Evolutionary conservation across 148 eudicot species (phyloP).

Genomic region (Persicaria tinctoria): DNA sequence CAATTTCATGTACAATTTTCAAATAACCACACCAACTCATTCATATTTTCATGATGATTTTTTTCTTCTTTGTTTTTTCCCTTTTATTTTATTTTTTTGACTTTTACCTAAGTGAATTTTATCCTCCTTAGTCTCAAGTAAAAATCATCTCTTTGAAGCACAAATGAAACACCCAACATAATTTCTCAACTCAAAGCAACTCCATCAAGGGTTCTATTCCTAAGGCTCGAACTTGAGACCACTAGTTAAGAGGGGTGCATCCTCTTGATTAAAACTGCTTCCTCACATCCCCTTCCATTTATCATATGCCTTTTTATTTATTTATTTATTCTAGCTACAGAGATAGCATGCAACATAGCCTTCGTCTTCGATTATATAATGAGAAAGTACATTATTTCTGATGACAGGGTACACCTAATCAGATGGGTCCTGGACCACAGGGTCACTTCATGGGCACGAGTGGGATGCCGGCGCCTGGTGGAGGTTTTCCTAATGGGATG

Average conservation of each 20-base stretch:
- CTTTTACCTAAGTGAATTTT: no score
- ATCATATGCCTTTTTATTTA: not conserved
- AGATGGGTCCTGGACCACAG: constrained; percentile 76
- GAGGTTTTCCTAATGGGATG: constrained; percentile 58
- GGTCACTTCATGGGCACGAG: constrained; percentile 71
- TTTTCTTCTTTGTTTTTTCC: not conserved
- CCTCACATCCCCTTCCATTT: not conserved
- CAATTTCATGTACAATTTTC: no score
- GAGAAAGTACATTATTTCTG: not conserved
- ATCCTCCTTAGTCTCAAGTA: no score
- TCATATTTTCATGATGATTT: not conserved
- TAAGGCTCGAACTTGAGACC: no score
- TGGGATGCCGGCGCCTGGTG: constrained; percentile 43
- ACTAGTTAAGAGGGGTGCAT: no score
- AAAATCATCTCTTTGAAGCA: no score
- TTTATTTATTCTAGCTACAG: not conserved
- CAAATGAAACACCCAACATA: no score
- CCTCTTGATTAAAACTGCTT: no score
- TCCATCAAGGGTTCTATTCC: no score
- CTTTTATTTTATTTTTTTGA: no score
- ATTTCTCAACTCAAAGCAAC: no score
- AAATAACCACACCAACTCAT: no score
- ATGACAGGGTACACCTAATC: constrained; percentile 60
- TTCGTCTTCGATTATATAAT: not conserved
- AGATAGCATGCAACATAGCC: not conserved